Percentiles rank a stretch among this genome's conserved stretches.
These are phyloP conservation scores for Trichophyton equinum DNA, from an alignment of 2,329 filamentous ascomycete species.

Conservation along the genomic window DNA sequence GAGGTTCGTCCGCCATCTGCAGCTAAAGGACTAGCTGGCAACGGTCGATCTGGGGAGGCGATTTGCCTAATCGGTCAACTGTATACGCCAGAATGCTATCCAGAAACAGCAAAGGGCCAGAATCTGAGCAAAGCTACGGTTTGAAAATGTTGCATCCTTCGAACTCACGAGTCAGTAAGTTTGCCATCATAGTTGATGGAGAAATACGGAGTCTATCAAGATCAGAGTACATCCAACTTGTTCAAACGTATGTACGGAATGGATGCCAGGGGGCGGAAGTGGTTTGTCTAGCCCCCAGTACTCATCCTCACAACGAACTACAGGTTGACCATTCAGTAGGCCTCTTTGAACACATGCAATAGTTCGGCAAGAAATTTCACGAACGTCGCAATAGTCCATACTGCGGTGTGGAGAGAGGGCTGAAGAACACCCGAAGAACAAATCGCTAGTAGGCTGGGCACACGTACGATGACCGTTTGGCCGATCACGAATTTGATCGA, in stretches of 20 bases:
- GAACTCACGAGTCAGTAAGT: background rate
- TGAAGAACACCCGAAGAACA: background rate
- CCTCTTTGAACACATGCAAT: background rate
- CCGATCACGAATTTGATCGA: background rate
- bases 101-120: background rate
- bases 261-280: background rate
- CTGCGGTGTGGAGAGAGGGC: background rate
- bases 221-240: too few relatives aligned
- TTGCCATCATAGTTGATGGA: too few relatives aligned
- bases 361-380: background rate
- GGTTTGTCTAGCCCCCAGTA: background rate
- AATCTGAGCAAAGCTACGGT: background rate
- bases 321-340: background rate
- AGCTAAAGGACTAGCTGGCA: background rate
- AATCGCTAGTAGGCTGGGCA: background rate
- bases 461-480: background rate
- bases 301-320: too few relatives aligned
- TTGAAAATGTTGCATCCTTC: background rate
- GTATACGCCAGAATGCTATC: background rate
- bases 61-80: background rate
- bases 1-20: slow-evolving; percentile 2
- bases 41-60: background rate
- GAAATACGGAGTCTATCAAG: too few relatives aligned
- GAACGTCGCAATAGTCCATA: background rate
- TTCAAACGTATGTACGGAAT: background rate